Conservation (phyloP, 2,329 filamentous ascomycete species). For the Penicillium hordei region DNA sequence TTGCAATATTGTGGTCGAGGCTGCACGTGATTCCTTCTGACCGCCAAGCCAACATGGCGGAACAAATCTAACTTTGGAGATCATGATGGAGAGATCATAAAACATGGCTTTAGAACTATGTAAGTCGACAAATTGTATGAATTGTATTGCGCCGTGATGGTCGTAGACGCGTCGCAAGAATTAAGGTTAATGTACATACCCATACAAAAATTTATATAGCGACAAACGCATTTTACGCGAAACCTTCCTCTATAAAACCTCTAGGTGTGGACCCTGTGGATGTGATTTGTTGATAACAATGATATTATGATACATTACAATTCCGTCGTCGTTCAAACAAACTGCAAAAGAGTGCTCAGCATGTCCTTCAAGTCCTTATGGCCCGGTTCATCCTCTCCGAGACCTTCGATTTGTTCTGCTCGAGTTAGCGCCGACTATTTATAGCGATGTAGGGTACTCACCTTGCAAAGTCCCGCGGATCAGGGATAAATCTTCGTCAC, state of each 20-base stretch:
- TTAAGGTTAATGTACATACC: not conserved
- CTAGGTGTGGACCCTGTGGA: not conserved
- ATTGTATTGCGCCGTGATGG: too few species aligned
- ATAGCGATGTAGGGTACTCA: constrained; percentile 27
- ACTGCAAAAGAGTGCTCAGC: constrained; percentile 58
- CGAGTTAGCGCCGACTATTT: constrained; percentile 13
- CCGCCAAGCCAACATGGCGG: not conserved
- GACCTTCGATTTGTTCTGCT: constrained; percentile 61
- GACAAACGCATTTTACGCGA: not conserved
- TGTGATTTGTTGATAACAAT: not conserved
- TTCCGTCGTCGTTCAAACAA: constrained; percentile 26
- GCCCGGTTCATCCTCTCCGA: constrained; percentile 57
- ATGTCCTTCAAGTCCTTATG: constrained; percentile 61
- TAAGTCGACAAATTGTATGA: too few species aligned
- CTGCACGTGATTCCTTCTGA: not conserved
- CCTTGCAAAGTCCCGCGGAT: constrained; percentile 68
- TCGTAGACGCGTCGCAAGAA: not conserved
- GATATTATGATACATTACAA: constrained; percentile 4
- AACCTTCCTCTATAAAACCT: not conserved
- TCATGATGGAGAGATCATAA: not conserved
- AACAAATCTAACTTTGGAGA: not conserved
- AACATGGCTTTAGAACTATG: not conserved
- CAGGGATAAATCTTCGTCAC: constrained; percentile 63
- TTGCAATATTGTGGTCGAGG: not conserved
- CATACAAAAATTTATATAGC: not conserved